phyloP scores from a whole-genome alignment of 805 yeast species.

The Yarrowia sp. region DNA sequence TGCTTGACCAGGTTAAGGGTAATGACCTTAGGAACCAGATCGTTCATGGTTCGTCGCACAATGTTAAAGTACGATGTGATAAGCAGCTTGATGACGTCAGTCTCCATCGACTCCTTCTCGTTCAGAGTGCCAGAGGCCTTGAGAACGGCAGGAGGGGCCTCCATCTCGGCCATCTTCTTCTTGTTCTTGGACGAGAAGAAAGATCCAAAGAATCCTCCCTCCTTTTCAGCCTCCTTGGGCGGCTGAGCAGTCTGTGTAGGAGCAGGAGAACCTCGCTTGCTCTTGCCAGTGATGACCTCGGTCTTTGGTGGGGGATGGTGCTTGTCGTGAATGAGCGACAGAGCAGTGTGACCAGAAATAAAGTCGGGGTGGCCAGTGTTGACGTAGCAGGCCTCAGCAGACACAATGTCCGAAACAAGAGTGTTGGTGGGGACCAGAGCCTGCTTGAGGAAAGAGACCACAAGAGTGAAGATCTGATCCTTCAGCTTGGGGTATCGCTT shows the following conservation, averaged over 20 bases:
- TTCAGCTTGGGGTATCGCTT: conserved; percentile 90
- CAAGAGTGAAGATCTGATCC: conserved; percentile 77
- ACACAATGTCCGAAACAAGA: conserved; percentile 79
- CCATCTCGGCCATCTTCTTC: conserved; percentile 90
- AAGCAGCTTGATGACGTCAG: conserved; percentile 90
- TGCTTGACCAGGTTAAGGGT: conserved; percentile 84
- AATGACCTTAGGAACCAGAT: conserved; percentile 90
- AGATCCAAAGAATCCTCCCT: conserved; percentile 89
- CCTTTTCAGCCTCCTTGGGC: conserved; percentile 46
- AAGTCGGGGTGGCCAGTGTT: conserved; percentile 98
- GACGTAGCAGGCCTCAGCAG: conserved; percentile 85
- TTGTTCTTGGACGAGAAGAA: conserved; percentile 89
- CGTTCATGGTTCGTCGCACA: conserved; percentile 90
- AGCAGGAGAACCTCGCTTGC: conserved; percentile 81
- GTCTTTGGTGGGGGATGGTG: conserved; percentile 59
- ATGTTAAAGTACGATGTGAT: conserved; percentile 87
- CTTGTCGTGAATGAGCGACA: conserved; percentile 85
- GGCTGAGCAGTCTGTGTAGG: conserved; percentile 37
- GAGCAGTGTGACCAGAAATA: conserved; percentile 90
- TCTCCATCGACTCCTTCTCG: conserved; percentile 92
- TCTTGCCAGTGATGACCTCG: conserved; percentile 8
- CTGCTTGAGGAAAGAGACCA: conserved; percentile 76
- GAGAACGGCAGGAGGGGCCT: conserved; percentile 92
- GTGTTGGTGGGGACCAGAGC: conserved; percentile 81
- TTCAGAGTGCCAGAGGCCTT: conserved; percentile 90